Percentiles rank a stretch among this genome's conserved stretches.
Evolutionary conservation across 2,329 filamentous ascomycete genomes (phyloP).

Genomic region (Fusarium subglutinans): DNA sequence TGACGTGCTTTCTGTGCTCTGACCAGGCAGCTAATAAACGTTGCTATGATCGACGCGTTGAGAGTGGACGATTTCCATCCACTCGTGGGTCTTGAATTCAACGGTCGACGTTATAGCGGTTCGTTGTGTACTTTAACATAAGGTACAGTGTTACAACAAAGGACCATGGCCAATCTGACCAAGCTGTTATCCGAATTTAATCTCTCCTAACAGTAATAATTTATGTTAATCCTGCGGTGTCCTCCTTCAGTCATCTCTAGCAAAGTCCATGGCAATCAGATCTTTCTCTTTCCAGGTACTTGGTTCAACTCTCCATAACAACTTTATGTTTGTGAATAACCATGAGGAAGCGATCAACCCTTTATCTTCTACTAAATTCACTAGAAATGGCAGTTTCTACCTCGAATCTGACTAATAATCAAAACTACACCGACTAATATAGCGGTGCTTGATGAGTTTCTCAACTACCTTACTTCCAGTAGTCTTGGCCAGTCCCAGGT

Average conservation of each 20-base stretch:
- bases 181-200: background rate
- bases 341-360: background rate
- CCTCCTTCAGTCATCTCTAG: background rate
- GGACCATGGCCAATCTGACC: background rate
- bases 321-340: background rate
- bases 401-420: background rate
- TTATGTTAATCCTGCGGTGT: background rate
- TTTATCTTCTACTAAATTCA: background rate
- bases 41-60: background rate
- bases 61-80: background rate
- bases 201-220: rapidly evolving
- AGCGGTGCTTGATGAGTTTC: background rate
- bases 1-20: background rate
- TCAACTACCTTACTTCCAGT: background rate
- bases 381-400: rapidly evolving
- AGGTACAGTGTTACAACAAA: background rate
- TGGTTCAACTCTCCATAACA: rapidly evolving
- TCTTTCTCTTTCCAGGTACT: background rate
- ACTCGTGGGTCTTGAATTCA: background rate
- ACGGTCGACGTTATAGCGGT: background rate
- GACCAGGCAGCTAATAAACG: background rate
- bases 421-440: background rate
- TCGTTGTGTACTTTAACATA: background rate
- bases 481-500: background rate
- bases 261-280: background rate